phyloP scores from a whole-genome alignment of 2,329 filamentous ascomycete genomes.

The Podosphaera fusca region DNA sequence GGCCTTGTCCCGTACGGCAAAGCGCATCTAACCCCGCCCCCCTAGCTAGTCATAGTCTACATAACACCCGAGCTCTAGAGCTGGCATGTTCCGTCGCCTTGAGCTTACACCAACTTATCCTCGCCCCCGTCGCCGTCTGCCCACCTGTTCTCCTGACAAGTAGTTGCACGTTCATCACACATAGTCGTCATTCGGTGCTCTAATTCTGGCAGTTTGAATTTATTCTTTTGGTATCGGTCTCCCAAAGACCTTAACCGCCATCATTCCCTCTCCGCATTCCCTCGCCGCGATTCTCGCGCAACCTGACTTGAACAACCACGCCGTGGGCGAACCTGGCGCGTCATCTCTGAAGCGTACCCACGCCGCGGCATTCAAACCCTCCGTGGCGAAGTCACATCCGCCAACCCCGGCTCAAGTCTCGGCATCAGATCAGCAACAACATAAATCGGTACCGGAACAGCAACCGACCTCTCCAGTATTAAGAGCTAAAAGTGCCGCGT shows the following conservation, averaged over 20 bases:
- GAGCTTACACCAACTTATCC: background rate
- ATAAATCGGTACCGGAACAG: conserved; percentile 8
- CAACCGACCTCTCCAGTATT: conserved; percentile 14
- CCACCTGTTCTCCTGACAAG: background rate
- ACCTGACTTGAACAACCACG: conserved; percentile 9
- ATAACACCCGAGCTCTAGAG: background rate
- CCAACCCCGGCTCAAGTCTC: background rate
- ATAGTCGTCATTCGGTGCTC: background rate
- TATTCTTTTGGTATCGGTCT: conserved; percentile 7
- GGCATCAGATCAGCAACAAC: conserved; percentile 3
- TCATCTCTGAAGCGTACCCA: conserved; percentile 16
- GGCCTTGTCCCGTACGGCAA: background rate
- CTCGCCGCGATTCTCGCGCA: conserved; percentile 17
- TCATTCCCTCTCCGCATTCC: conserved; percentile 17
- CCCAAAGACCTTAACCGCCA: conserved; percentile 13
- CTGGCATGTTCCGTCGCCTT: background rate
- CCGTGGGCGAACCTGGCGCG: conserved; percentile 9
- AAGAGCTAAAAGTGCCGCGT: conserved; percentile 9
- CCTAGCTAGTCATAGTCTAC: background rate
- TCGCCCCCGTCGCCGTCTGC: background rate
- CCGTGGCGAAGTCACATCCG: background rate
- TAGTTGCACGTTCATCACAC: background rate
- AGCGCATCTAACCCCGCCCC: background rate
- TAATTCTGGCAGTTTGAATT: background rate
- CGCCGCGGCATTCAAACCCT: conserved; percentile 14